These are phyloP conservation scores for Penicillium nucicola DNA, from an alignment of 495 filamentous ascomycete species.

Conservation along the genomic window DNA sequence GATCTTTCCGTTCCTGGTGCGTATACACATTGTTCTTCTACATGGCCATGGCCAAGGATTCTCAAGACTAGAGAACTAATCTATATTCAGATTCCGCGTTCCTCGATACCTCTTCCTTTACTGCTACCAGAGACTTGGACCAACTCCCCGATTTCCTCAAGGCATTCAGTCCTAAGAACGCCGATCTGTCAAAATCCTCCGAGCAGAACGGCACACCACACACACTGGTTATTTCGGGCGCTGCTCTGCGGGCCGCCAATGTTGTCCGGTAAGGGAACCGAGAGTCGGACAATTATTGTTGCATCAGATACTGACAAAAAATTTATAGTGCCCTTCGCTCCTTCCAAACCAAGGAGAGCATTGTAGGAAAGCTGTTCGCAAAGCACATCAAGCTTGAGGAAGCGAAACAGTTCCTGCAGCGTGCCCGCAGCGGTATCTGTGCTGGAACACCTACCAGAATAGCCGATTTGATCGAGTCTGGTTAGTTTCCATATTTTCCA, in stretches of 20 bases:
- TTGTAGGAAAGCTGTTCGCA: constrained; percentile 89
- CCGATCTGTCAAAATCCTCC: constrained; percentile 56
- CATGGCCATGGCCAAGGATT: neutral
- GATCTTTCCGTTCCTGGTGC: constrained; percentile 80
- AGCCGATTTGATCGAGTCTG: constrained; percentile 74
- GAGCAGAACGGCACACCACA: constrained; percentile 76
- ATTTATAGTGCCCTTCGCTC: constrained; percentile 60
- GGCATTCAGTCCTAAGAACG: constrained; percentile 47
- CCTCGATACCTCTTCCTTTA: constrained; percentile 71
- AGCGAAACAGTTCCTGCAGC: constrained; percentile 70
- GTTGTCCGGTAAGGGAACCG: constrained; percentile 56
- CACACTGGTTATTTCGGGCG: constrained; percentile 74
- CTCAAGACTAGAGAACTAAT: constrained; percentile 13
- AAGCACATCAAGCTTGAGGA: constrained; percentile 97
- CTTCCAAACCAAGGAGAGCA: constrained; percentile 72
- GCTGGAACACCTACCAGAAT: constrained; percentile 85
- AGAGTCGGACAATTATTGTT: neutral
- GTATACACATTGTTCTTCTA: constrained; percentile 8
- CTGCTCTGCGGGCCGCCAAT: constrained; percentile 80
- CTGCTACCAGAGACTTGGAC: constrained; percentile 56
- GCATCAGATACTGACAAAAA: constrained; percentile 5
- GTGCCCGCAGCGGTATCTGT: constrained; percentile 67
- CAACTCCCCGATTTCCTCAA: constrained; percentile 79
- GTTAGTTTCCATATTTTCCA: constrained; percentile 39
- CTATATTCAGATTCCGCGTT: constrained; percentile 50